Base-by-base conservation (phyloP, 176 grass and related monocot genomes). In the Oryza coarctata region DNA sequence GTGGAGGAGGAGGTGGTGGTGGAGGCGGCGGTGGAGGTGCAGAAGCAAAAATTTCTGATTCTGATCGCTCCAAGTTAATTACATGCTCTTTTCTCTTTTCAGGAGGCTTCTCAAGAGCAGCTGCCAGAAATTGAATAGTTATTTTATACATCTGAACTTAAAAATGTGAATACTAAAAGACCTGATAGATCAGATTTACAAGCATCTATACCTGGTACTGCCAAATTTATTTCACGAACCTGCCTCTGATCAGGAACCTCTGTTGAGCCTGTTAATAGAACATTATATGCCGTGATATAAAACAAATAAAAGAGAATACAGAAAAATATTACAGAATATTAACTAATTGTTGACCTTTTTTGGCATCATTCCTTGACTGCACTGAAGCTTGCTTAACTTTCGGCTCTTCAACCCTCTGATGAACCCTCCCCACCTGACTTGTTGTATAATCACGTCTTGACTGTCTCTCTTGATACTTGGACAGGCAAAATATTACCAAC, bases 381-480 rank as follows among this genome's bases (percentile, higher is more conserved):
- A 60, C 67, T 14, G 84, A 80, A 86, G 84, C 79, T 58, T 89
- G 86, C 83, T 89, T 94, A 44, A 45, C 85, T 83, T 82, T 91
- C 28, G 87, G 89, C 33, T 88, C 86, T 74, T 91, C 80, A 74
- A 49, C 36, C 43, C 89, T 93, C 65, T 68, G 86, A 12, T 62
- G 68, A 29, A 81, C 79, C 67, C 62, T 84, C 63, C 80, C 76
- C 64, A 80, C 78, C 43, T 90, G 90, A 88, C 80, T 73, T 73
- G 77, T 74, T 27, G 64, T 65, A 65, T 88, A 88, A 68, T 85
- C 82, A 81, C 4, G 73, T 67, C 84, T 93, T 7, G 81, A 85
- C 40, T 86, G 85, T 63, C 83, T 87, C 73, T 91, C 93, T 88
- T 94, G 85, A 70, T 91, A 92, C 80, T 95, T 95, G 35, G 96